Base-by-base conservation (phyloP, 73 alveolate species). In the Symbiodinium natans region DNA sequence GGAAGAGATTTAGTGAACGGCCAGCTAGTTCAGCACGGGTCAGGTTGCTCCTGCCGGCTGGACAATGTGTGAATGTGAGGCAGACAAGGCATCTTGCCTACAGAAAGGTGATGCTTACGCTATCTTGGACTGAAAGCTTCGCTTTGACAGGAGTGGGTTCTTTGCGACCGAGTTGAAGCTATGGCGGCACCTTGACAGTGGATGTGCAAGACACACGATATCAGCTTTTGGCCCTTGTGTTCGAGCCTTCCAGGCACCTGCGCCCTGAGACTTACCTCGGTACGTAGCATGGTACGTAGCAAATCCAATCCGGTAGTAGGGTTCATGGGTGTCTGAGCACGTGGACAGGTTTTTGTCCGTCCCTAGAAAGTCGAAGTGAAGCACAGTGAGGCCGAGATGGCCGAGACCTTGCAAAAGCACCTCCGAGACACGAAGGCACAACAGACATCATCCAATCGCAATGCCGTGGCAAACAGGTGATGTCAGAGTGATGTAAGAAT, bases 31-130 rank as follows among this genome's bases (percentile, higher is more conserved):
- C 25, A 4, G 29, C 88, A 31, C 19, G 39, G 71, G 21, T 38
- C 59, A 88, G 95, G 95, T 63, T 34, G 84, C 94, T n/a, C 95
- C 95, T 13, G 73, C 95, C 25, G 95, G 85, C 71, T 88, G 95
- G 95, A 88, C 95, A 59, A 59, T 88, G 85, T 88, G 95, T 56
- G 95, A 88, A 59, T 88, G 85, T 63, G 95, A 88, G 71, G 95
- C 86, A 7, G 95, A 88, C 27, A 56, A 88, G 95, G 95, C n/a
- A n/a, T 40, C 23, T 54, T 36, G 42, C 17, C 3, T 9, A 2
- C 41, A 13, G 2, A 2, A 25, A 3, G 59, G 19, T 39, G 46
- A 1, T 6, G 36, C 39, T 23, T 0, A 80, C 34, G 56, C 17
- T 54, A 29, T 6, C 3, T 21, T n/a, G 9, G 36, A 8, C 84